Percentiles rank a stretch among this genome's conserved stretches.
These are phyloP conservation scores for Verticillium longisporum DNA, from an alignment of 2,329 filamentous ascomycete genomes.

Conservation along the genomic window DNA sequence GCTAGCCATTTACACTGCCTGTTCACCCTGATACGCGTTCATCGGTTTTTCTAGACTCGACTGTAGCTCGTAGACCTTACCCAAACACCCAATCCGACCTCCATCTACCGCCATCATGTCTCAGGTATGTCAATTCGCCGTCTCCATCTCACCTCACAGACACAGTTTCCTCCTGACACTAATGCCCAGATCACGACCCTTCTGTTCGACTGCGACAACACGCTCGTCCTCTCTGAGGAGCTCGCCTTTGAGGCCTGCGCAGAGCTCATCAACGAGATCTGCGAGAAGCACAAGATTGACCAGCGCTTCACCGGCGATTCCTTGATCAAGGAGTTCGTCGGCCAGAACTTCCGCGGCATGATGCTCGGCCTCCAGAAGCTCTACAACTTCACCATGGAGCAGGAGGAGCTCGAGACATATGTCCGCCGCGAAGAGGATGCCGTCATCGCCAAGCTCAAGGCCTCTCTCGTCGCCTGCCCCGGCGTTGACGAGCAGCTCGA, in stretches of 20 bases:
- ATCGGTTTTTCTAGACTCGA: neutral
- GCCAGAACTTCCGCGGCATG: constrained; percentile 94
- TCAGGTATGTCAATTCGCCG: constrained; percentile 16
- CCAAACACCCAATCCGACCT: neutral
- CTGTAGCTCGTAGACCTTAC: neutral
- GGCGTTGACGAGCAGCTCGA: constrained; percentile 64
- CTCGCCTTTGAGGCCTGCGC: constrained; percentile 89
- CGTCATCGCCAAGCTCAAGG: constrained; percentile 73
- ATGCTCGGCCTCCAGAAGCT: constrained; percentile 68
- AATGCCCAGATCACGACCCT: constrained; percentile 57
- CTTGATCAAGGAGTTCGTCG: constrained; percentile 82
- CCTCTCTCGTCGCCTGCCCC: constrained; percentile 59
- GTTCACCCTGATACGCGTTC: neutral
- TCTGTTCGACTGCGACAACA: constrained; percentile 82
- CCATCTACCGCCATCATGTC: constrained; percentile 22
- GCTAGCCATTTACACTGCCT: neutral
- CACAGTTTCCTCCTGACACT: neutral
- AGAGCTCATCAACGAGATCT: constrained; percentile 80
- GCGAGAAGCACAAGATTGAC: constrained; percentile 55
- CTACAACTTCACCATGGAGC: constrained; percentile 63
- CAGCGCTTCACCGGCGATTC: constrained; percentile 70
- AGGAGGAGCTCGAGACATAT: constrained; percentile 65
- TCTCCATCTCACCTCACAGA: neutral
- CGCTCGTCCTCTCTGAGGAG: constrained; percentile 84
- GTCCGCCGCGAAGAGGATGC: constrained; percentile 73